phyloP scores from a whole-genome alignment of 768 basidiomycete genomes.

The Leccinum olivaceopallidum region DNA sequence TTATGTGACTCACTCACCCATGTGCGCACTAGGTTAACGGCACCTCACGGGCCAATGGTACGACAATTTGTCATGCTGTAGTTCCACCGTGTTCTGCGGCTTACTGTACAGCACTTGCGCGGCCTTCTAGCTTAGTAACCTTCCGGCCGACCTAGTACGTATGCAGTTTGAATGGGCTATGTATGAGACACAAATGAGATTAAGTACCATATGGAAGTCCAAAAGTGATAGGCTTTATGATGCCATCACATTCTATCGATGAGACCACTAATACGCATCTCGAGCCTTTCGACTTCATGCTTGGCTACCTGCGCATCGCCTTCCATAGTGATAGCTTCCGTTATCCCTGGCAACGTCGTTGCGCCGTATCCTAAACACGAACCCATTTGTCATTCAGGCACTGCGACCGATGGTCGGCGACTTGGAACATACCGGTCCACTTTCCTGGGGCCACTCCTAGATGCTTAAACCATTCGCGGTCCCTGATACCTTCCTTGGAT shows the following conservation, averaged over 20 bases:
- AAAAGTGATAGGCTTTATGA: too few relatives aligned
- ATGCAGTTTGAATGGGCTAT: too few relatives aligned
- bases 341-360: background rate
- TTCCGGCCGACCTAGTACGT: background rate
- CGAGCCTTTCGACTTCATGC: background rate
- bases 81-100: background rate
- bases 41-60: background rate
- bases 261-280: background rate
- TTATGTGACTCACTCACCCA: too few relatives aligned
- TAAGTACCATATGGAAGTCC: too few relatives aligned
- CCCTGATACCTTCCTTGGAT: background rate
- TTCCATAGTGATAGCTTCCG: conserved; percentile 16
- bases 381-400: background rate
- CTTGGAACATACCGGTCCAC: background rate
- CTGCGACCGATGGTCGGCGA: background rate
- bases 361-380: background rate
- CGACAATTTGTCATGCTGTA: background rate
- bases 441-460: background rate
- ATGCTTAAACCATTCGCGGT: background rate
- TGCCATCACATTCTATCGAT: background rate
- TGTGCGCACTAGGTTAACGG: too few relatives aligned
- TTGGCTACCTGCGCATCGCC: background rate
- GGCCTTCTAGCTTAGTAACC: background rate
- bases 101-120: background rate
- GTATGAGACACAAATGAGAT: too few relatives aligned